Conservation (phyloP, 164 flowering plant genomes). For the Nymphaea colorata region DNA sequence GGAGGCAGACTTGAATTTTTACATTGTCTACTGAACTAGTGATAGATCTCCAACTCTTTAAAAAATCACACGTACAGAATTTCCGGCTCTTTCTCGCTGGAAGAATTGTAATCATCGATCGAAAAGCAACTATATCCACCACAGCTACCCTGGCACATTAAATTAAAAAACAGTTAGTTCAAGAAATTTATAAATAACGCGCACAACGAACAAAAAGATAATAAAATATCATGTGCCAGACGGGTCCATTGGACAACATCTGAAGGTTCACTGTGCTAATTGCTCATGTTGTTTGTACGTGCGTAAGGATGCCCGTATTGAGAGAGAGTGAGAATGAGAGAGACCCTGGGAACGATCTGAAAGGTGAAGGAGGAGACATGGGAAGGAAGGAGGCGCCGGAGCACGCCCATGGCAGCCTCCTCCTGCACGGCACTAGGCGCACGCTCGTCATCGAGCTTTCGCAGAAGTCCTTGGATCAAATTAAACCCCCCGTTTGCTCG, state of each 20-base stretch:
- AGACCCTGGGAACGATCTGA: constrained; percentile 41
- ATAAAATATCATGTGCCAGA: not conserved
- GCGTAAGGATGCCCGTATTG: too few species aligned
- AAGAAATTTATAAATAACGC: not conserved
- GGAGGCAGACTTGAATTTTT: too few species aligned
- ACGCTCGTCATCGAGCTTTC: constrained; percentile 48
- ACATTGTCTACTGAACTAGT: too few species aligned
- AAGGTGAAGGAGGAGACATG: constrained; percentile 49
- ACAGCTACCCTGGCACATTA: constrained; percentile 49
- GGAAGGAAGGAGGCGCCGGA: constrained; percentile 49
- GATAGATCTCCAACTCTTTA: too few species aligned
- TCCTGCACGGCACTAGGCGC: constrained; percentile 37
- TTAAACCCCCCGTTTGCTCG: too few species aligned
- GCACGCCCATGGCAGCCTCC: constrained; percentile 41
- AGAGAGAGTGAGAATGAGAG: not conserved
- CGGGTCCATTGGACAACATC: too few species aligned
- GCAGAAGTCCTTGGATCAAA: constrained; percentile 14
- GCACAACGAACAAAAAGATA: not conserved
- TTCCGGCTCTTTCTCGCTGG: constrained; percentile 40
- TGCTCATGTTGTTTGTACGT: too few species aligned
- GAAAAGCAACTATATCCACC: constrained; percentile 71
- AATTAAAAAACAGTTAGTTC: too few species aligned
- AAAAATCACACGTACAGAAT: constrained; percentile 44
- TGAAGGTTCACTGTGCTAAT: too few species aligned
- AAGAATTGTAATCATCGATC: constrained; percentile 38